phyloP scores from a whole-genome alignment of 2,329 filamentous ascomycete species.

The Aspergillus sp. region DNA sequence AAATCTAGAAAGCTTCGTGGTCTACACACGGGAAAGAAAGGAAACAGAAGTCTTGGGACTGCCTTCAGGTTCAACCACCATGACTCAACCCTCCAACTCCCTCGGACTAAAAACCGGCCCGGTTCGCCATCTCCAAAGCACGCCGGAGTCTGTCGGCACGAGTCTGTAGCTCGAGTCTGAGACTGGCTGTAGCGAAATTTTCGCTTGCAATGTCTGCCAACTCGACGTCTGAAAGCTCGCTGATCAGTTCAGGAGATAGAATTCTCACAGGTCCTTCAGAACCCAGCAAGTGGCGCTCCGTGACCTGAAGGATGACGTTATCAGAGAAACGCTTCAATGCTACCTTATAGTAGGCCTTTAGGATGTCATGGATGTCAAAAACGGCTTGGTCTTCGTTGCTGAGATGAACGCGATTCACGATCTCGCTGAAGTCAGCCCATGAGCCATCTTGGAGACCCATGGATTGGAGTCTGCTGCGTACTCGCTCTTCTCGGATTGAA shows the following conservation, averaged over 20 bases:
- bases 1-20: too few relatives aligned
- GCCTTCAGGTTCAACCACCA: too few relatives aligned
- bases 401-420: conserved; percentile 20
- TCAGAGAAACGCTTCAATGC: conserved; percentile 64
- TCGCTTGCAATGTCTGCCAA: conserved; percentile 62
- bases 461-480: conserved; percentile 3
- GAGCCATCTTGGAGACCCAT: background rate
- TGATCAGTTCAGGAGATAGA: conserved; percentile 53
- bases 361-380: conserved; percentile 60
- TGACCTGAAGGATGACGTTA: conserved; percentile 57
- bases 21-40: too few relatives aligned
- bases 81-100: too few relatives aligned
- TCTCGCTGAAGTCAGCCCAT: background rate
- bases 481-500: conserved; percentile 16
- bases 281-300: conserved; percentile 55
- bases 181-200: conserved; percentile 41
- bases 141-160: conserved; percentile 28
- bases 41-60: too few relatives aligned
- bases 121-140: conserved; percentile 29
- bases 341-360: conserved; percentile 63
- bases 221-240: conserved; percentile 48
- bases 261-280: conserved; percentile 52
- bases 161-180: conserved; percentile 43
- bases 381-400: conserved; percentile 43
- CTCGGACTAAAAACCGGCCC: conserved; percentile 1